Percentiles rank a stretch among this genome's conserved stretches.
Conservation (phyloP, 1,284 basidiomycete genomes). For the Puccinia polysora region DNA sequence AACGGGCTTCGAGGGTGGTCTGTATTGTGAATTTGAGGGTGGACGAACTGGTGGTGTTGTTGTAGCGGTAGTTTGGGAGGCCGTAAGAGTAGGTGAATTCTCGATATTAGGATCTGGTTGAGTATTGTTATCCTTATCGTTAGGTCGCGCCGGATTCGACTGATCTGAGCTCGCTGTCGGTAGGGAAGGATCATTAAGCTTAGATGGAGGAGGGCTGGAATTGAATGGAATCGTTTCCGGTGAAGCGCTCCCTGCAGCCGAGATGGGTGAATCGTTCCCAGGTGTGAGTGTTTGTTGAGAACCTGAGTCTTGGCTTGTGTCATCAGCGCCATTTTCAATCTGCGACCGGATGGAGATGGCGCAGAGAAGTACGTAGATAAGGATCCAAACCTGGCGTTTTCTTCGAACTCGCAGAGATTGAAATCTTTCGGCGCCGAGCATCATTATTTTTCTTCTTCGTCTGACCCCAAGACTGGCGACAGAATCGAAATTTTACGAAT, state of each 20-base stretch:
- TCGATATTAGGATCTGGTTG: background rate
- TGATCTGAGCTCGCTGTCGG: too few species aligned
- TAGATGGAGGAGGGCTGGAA: background rate
- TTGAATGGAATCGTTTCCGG: background rate
- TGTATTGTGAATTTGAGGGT: background rate
- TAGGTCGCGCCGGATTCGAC: background rate
- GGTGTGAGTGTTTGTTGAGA: background rate
- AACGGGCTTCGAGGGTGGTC: background rate
- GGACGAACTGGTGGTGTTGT: background rate
- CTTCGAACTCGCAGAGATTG: background rate
- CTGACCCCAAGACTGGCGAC: background rate
- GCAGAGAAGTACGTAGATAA: background rate
- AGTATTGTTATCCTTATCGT: background rate
- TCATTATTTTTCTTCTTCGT: background rate
- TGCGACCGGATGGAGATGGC: conserved; percentile 5
- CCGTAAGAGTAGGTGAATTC: background rate
- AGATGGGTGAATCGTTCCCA: background rate
- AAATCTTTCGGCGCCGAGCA: background rate
- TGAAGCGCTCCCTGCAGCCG: too few species aligned
- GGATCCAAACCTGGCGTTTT: background rate
- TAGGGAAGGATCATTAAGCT: background rate
- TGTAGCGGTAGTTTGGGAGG: conserved; percentile 7
- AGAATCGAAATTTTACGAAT: background rate
- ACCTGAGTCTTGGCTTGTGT: background rate
- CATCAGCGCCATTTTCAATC: background rate